These are phyloP conservation scores for Lojkania enalia DNA, from an alignment of 2,329 filamentous ascomycete species.

Conservation along the genomic window DNA sequence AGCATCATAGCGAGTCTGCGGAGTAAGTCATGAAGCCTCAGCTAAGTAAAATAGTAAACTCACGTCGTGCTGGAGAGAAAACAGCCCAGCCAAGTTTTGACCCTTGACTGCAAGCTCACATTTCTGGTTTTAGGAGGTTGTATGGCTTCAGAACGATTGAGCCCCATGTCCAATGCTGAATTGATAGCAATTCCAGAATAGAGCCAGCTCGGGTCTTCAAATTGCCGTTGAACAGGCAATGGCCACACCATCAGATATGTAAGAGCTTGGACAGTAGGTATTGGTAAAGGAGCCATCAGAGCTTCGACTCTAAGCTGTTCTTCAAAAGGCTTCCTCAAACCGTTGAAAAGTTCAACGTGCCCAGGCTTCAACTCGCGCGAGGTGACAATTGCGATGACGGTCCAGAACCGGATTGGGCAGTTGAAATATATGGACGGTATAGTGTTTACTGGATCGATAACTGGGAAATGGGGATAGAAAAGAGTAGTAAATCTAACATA, in stretches of 20 bases:
- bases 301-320: conserved; percentile 14
- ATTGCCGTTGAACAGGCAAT: conserved; percentile 15
- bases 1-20: conserved; percentile 23
- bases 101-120: conserved; percentile 19
- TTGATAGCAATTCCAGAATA: conserved; percentile 28
- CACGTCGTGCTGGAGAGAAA: conserved; percentile 25
- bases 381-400: conserved; percentile 20
- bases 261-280: conserved; percentile 24
- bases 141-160: conserved; percentile 20
- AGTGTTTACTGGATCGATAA: conserved; percentile 20
- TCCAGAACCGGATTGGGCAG: conserved; percentile 30
- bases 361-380: conserved; percentile 11
- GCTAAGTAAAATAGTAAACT: conserved; percentile 2
- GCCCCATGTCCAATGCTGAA: conserved; percentile 26
- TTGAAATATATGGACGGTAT: conserved; percentile 17
- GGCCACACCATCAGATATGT: conserved; percentile 24
- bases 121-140: conserved; percentile 22
- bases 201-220: conserved; percentile 25
- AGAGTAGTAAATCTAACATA: conserved; percentile 18
- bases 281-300: conserved; percentile 22
- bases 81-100: conserved; percentile 26
- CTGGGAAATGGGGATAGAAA: conserved; percentile 27
- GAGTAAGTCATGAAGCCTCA: not conserved
- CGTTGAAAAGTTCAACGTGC: conserved; percentile 10
- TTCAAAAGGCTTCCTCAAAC: conserved; percentile 14